These are phyloP conservation scores for Hygrocybe coccinea DNA, from an alignment of 768 basidiomycete genomes.

Conservation along the genomic window DNA sequence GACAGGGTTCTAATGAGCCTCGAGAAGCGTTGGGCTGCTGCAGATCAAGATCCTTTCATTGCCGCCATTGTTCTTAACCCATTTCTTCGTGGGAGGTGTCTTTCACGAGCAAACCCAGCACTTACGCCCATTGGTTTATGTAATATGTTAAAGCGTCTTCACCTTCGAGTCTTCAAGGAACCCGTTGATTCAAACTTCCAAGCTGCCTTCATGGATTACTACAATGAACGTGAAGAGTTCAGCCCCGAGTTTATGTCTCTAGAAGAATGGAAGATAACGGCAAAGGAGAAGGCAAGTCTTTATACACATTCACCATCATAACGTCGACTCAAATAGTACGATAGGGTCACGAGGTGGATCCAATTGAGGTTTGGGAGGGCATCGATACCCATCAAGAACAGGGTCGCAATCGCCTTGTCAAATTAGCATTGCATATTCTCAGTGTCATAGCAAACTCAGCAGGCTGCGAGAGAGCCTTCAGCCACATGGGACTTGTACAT, in stretches of 20 bases:
- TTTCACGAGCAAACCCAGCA: not conserved
- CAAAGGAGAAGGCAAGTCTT: slow-evolving; percentile 12
- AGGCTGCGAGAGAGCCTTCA: slow-evolving; percentile 25
- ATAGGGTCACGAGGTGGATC: slow-evolving; percentile 2
- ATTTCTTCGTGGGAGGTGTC: slow-evolving; percentile 9
- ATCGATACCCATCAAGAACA: not conserved
- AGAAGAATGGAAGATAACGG: not conserved
- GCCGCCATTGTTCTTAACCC: slow-evolving; percentile 27
- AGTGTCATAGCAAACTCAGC: slow-evolving; percentile 28
- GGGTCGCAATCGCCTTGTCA: slow-evolving; percentile 9
- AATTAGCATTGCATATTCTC: slow-evolving; percentile 23
- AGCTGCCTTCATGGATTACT: not conserved
- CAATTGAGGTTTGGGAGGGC: slow-evolving; percentile 1
- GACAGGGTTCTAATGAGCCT: slow-evolving; percentile 12
- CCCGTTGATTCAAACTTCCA: slow-evolving; percentile 7
- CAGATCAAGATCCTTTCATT: slow-evolving; percentile 30
- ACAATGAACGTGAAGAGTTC: slow-evolving; percentile 10
- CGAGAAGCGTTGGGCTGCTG: slow-evolving; percentile 24
- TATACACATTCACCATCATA: not conserved
- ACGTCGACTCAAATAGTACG: not conserved
- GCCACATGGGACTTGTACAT: slow-evolving; percentile 22
- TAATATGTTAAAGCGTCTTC: slow-evolving; percentile 6
- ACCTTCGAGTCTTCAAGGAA: slow-evolving; percentile 8
- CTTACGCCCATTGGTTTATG: slow-evolving; percentile 4
- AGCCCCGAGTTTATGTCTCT: slow-evolving; percentile 5